These are phyloP conservation scores for Sordariomycetes sp. DNA, from an alignment of 2,329 filamentous ascomycete species.

Conservation along the genomic window DNA sequence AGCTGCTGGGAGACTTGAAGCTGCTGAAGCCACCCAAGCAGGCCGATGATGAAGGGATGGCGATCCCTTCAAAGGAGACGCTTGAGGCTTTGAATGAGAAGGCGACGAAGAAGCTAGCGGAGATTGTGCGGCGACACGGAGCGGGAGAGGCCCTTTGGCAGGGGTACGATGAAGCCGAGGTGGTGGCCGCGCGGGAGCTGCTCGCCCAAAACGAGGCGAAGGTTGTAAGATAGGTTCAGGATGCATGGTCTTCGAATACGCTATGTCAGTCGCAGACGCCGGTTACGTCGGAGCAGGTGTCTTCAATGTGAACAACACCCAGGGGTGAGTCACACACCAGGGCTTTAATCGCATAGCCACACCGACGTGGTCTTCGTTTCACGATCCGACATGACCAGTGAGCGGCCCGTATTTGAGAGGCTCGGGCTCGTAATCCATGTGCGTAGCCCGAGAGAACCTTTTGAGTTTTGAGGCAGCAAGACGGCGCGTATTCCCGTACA, in stretches of 20 bases:
- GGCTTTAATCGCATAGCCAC: background rate
- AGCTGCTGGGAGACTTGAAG: slow-evolving; percentile 29
- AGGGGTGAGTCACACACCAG: background rate
- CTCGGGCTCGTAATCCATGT: too few relatives aligned
- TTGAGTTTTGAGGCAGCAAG: background rate
- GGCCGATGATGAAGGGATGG: slow-evolving; percentile 35
- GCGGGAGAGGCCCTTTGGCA: slow-evolving; percentile 56
- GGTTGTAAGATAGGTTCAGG: slow-evolving; percentile 25
- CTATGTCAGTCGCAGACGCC: background rate
- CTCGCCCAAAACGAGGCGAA: slow-evolving; percentile 41
- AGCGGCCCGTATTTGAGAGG: too few relatives aligned
- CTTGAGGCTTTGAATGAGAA: slow-evolving; percentile 59
- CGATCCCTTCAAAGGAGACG: slow-evolving; percentile 44
- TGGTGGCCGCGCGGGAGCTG: slow-evolving; percentile 60
- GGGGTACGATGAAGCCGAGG: slow-evolving; percentile 61
- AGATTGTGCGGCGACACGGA: slow-evolving; percentile 59
- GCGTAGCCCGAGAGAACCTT: background rate
- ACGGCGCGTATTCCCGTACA: background rate
- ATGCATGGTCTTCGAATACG: background rate
- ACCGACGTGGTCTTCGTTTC: background rate
- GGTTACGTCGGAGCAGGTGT: background rate
- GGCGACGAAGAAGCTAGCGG: slow-evolving; percentile 63
- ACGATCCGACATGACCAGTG: background rate
- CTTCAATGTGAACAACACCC: background rate
- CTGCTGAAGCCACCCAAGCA: slow-evolving; percentile 31